Percentiles rank a stretch among this genome's conserved stretches.
These are phyloP conservation scores for Pezicula radicicola DNA, from an alignment of 2,329 filamentous ascomycete species.

Conservation along the genomic window DNA sequence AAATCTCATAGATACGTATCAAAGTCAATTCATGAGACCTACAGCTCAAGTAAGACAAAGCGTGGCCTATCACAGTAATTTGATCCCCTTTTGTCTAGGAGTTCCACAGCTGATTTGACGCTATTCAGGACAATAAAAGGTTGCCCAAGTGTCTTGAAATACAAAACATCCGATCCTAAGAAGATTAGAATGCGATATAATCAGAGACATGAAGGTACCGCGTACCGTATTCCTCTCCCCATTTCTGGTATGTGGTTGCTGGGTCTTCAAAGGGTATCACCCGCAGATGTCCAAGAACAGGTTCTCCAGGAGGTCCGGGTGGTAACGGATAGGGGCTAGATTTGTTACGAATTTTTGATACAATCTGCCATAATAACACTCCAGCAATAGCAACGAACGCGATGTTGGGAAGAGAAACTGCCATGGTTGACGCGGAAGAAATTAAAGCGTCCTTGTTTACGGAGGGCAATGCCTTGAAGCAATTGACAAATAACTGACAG, in stretches of 20 bases:
- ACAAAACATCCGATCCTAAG: constrained; percentile 27
- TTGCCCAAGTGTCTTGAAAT: constrained; percentile 22
- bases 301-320: no score
- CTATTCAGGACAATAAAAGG: constrained; percentile 42
- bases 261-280: no score
- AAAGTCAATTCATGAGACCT: neutral
- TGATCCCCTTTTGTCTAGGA: constrained; percentile 41
- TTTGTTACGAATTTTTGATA: no score
- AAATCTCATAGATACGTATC: neutral
- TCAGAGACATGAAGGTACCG: neutral
- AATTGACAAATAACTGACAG: no score
- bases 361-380: no score
- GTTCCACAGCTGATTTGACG: constrained; percentile 36
- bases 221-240: constrained; percentile 16
- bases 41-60: constrained; percentile 33
- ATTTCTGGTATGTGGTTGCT: constrained; percentile 5
- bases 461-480: no score
- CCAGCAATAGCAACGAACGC: no score
- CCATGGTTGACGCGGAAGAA: no score
- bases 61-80: constrained; percentile 43
- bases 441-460: no score
- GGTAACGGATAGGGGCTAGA: no score
- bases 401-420: no score
- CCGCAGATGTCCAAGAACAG: no score
- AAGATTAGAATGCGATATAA: constrained; percentile 4